Percentiles rank a stretch among this genome's conserved stretches.
phyloP scores from a whole-genome alignment of 208 protist genomes.

The Novymonas esmeraldas region DNA sequence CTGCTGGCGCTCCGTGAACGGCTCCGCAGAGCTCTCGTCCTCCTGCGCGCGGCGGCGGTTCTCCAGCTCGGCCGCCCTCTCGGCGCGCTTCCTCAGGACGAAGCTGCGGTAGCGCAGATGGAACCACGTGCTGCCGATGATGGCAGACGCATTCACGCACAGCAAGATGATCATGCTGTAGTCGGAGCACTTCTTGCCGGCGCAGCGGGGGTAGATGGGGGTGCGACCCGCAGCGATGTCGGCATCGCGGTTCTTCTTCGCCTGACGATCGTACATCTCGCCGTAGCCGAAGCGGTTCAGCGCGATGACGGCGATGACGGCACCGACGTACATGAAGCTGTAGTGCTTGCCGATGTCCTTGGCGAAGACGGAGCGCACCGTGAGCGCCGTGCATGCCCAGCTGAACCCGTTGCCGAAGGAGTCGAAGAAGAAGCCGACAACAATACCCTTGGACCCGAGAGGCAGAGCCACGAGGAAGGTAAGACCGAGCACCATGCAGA shows the following conservation, averaged over 20 bases:
- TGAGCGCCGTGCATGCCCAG: slow-evolving; percentile 58
- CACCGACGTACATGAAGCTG: slow-evolving; percentile 68
- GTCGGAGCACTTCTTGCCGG: slow-evolving; percentile 41
- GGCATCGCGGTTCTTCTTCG: slow-evolving; percentile 31
- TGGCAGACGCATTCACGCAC: slow-evolving; percentile 49
- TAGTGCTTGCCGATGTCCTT: slow-evolving; percentile 80
- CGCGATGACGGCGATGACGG: slow-evolving; percentile 53
- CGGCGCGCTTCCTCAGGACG: slow-evolving; percentile 26
- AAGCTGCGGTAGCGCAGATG: slow-evolving; percentile 65
- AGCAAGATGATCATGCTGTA: slow-evolving; percentile 50
- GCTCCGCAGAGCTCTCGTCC: too few relatives aligned
- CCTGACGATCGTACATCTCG: slow-evolving; percentile 58
- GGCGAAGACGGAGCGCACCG: slow-evolving; percentile 47
- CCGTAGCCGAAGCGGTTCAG: slow-evolving; percentile 73
- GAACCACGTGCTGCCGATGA: slow-evolving; percentile 33
- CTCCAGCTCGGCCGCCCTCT: slow-evolving; percentile 5
- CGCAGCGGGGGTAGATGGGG: slow-evolving; percentile 46
- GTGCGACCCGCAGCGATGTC: slow-evolving; percentile 15
- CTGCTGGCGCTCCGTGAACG: too few relatives aligned
- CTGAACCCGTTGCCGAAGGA: slow-evolving; percentile 66
- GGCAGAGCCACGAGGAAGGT: slow-evolving; percentile 51
- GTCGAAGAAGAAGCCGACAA: slow-evolving; percentile 60
- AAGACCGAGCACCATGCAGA: slow-evolving; percentile 40
- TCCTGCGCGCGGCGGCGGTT: too few relatives aligned
- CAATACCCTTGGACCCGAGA: slow-evolving; percentile 40